Evolutionary conservation across 495 filamentous ascomycete species (phyloP), one percentile per base, ranked within the genome.

Genomic region (Aspergillus homomorphus): DNA sequence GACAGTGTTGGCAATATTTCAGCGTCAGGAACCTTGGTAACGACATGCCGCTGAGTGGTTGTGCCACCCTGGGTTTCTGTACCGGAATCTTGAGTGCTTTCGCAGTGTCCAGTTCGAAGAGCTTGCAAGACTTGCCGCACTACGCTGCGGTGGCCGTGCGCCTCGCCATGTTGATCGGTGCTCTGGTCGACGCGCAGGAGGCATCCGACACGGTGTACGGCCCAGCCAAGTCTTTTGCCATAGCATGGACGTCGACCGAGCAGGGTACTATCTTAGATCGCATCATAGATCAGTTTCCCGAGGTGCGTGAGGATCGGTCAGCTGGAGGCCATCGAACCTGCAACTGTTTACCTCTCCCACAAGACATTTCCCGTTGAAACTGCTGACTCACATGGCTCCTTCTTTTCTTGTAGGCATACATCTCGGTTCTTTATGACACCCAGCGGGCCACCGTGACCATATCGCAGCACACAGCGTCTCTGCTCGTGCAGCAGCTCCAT

Each of bases 371-470:
- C n/a, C n/a, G n/a, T n/a, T n/a, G n/a, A n/a, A n/a, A n/a, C n/a
- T n/a, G n/a, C n/a, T n/a, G n/a, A n/a, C n/a, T n/a, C n/a, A n/a
- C n/a, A n/a, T n/a, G n/a, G n/a, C n/a, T n/a, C n/a, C n/a, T n/a
- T n/a, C n/a, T n/a, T n/a, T n/a, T n/a, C n/a, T n/a, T 5, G 23
- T 62, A 18, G 56, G 71, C 73, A 16, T 82, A 82, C 45, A 54
- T 79, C 14, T 77, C 79, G 1, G 78, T 80, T 8, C 38, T 51
- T 5, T 77, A 70, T 30, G 79, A 82, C 49, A 67, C 78, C 18
- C 62, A 66, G 3, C 63, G 77, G 14, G 75, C 61, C 4, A 73
- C 71, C 0, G 48, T 73, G 30, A 70, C 68, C 0, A 49, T 48
- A 6, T 10, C 54, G 0, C 38, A 41, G 3, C 10, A 5, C 1